Percentiles rank a stretch among this genome's conserved stretches.
Conservation (phyloP, 2,329 filamentous ascomycete genomes). For the Aspergillus sp. region DNA sequence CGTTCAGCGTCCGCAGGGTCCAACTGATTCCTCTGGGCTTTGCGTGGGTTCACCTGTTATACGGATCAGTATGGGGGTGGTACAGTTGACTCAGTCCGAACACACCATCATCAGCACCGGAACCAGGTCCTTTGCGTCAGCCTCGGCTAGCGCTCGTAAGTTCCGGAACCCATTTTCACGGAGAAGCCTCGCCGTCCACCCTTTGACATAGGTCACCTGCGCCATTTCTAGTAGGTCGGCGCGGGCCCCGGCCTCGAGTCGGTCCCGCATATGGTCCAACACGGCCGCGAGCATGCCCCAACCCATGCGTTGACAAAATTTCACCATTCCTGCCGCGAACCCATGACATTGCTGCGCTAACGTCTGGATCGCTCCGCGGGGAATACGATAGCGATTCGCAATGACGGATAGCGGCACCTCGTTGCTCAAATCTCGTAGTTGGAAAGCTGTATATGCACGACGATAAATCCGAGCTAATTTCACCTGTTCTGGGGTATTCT, state of each 20-base stretch:
- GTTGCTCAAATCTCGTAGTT: slow-evolving; percentile 76
- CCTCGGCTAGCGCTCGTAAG: slow-evolving; percentile 66
- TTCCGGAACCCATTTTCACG: slow-evolving; percentile 75
- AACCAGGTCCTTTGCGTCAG: slow-evolving; percentile 65
- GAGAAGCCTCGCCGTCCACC: slow-evolving; percentile 70
- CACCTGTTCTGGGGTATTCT: slow-evolving; percentile 60
- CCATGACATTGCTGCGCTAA: slow-evolving; percentile 74
- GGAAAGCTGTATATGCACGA: slow-evolving; percentile 72
- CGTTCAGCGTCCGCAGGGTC: slow-evolving; percentile 58
- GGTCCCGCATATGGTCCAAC: slow-evolving; percentile 72
- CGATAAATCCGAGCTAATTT: slow-evolving; percentile 64
- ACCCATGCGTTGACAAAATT: slow-evolving; percentile 74
- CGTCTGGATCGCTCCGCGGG: slow-evolving; percentile 69
- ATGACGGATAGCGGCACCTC: slow-evolving; percentile 70
- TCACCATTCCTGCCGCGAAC: slow-evolving; percentile 76
- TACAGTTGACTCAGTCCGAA: not conserved
- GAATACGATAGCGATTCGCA: slow-evolving; percentile 67
- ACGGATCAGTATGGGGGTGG: not conserved
- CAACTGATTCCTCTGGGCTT: slow-evolving; percentile 50
- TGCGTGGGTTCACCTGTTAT: slow-evolving; percentile 65
- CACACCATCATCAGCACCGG: slow-evolving; percentile 69
- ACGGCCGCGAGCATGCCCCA: slow-evolving; percentile 72
- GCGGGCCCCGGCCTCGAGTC: slow-evolving; percentile 69
- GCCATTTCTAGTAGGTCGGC: slow-evolving; percentile 69
- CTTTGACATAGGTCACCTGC: slow-evolving; percentile 73